Percentiles rank a stretch among this genome's conserved stretches.
phyloP scores from a whole-genome alignment of 116 monocot genomes.

The Iris pallida region DNA sequence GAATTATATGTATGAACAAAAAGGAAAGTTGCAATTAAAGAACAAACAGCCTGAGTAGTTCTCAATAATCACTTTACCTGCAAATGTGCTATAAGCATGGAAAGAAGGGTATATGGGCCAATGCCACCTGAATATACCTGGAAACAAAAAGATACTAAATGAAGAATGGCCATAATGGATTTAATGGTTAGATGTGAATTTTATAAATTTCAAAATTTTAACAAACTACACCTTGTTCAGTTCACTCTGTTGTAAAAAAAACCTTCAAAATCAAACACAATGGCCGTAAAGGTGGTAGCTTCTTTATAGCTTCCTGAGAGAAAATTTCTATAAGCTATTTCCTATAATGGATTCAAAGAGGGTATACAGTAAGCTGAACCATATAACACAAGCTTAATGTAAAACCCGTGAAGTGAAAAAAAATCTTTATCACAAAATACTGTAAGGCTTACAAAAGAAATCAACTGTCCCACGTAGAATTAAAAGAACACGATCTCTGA shows the following conservation, averaged over 20 bases:
- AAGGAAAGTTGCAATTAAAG: too few species aligned
- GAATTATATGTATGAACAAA: too few species aligned
- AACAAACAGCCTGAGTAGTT: too few species aligned
- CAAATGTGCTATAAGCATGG: slow-evolving; percentile 80
- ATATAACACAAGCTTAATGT: neutral
- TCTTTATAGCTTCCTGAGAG: slow-evolving; percentile 59
- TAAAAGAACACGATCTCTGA: too few species aligned
- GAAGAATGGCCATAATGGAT: neutral
- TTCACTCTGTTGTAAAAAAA: slow-evolving; percentile 91
- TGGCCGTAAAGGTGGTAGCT: slow-evolving; percentile 71
- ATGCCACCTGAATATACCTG: slow-evolving; percentile 92
- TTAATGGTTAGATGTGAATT: too few species aligned
- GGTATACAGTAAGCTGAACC: neutral
- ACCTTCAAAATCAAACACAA: slow-evolving; percentile 85
- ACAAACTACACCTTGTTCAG: slow-evolving; percentile 68
- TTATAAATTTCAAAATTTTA: too few species aligned
- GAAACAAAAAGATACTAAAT: slow-evolving; percentile 9
- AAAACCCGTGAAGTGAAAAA: too few species aligned
- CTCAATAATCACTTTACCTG: slow-evolving; percentile 25
- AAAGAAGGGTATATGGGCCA: slow-evolving; percentile 87
- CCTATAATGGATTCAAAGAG: neutral
- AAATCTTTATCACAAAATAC: too few species aligned
- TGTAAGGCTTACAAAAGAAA: too few species aligned
- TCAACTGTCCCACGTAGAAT: too few species aligned
- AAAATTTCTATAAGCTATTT: neutral